These are phyloP conservation scores for Pichia sp. DNA, from an alignment of 1,139 yeast genomes.

Conservation along the genomic window DNA sequence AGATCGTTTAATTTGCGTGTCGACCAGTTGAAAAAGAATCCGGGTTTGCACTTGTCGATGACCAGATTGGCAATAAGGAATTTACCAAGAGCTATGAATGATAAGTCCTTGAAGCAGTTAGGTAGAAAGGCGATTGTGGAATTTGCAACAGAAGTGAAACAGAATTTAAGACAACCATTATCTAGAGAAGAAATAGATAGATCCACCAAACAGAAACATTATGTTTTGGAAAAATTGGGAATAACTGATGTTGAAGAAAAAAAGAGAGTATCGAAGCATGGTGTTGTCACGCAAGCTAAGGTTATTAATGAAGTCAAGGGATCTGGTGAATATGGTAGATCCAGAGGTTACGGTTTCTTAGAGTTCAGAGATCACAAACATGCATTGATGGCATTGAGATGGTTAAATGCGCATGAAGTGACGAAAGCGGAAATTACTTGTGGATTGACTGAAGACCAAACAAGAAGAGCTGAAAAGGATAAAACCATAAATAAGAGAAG, in stretches of 20 bases:
- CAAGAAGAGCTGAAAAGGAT: slow-evolving; percentile 49
- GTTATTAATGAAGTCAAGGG: slow-evolving; percentile 90
- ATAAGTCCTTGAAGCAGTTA: slow-evolving; percentile 81
- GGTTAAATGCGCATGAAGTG: slow-evolving; percentile 94
- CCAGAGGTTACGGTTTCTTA: slow-evolving; percentile 94
- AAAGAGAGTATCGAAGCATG: slow-evolving; percentile 63
- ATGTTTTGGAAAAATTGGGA: slow-evolving; percentile 33
- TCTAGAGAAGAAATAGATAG: slow-evolving; percentile 85
- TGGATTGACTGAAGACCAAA: slow-evolving; percentile 70
- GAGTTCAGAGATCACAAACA: slow-evolving; percentile 90
- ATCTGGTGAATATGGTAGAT: slow-evolving; percentile 80
- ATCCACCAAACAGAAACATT: slow-evolving; percentile 60
- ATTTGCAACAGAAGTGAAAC: slow-evolving; percentile 88
- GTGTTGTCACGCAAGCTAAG: slow-evolving; percentile 92
- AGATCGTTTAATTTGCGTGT: slow-evolving; percentile 83
- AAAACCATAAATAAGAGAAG: slow-evolving; percentile 58
- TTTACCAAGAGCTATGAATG: slow-evolving; percentile 87
- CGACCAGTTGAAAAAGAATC: slow-evolving; percentile 86
- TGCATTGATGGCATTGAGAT: slow-evolving; percentile 94
- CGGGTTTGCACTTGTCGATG: slow-evolving; percentile 82
- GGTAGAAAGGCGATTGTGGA: slow-evolving; percentile 94
- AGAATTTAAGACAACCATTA: slow-evolving; percentile 72
- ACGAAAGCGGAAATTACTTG: slow-evolving; percentile 63
- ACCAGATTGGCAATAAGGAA: slow-evolving; percentile 94
- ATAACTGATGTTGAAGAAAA: slow-evolving; percentile 48